Percentiles rank a stretch among this genome's conserved stretches.
Conservation (phyloP, 257 asterid species). For the Osmanthus fragrans region DNA sequence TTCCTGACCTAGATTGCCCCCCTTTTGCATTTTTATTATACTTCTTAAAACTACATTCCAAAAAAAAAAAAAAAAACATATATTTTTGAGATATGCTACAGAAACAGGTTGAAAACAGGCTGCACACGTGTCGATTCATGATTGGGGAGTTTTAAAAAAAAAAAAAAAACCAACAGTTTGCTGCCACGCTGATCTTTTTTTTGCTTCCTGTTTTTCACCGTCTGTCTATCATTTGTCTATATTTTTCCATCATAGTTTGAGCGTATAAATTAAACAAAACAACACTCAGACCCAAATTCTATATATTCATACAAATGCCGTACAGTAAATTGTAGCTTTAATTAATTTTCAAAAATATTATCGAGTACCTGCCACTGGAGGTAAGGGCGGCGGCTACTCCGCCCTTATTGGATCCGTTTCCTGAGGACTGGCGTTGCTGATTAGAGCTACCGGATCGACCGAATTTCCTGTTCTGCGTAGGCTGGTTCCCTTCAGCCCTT, state of each 20-base stretch:
- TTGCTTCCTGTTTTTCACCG: too few species aligned
- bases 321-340: neutral
- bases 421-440: constrained; percentile 45
- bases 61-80: neutral
- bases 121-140: too few species aligned
- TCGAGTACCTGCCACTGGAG: constrained; percentile 41
- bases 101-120: too few species aligned
- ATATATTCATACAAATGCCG: neutral
- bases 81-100: too few species aligned
- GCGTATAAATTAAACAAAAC: neutral
- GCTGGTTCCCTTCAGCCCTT: constrained; percentile 55
- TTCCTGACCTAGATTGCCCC: constrained; percentile 48
- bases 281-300: too few species aligned
- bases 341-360: neutral
- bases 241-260: constrained; percentile 8
- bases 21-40: constrained; percentile 59
- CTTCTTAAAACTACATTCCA: constrained; percentile 50
- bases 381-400: constrained; percentile 54
- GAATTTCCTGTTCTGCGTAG: constrained; percentile 45
- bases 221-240: too few species aligned
- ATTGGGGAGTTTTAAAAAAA: too few species aligned
- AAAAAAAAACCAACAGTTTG: too few species aligned
- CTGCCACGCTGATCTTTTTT: too few species aligned
- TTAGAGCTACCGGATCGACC: constrained; percentile 53
- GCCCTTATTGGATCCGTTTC: constrained; percentile 43